Base-by-base conservation (phyloP, 2,329 filamentous ascomycete genomes). In the Massarina eburnea region DNA sequence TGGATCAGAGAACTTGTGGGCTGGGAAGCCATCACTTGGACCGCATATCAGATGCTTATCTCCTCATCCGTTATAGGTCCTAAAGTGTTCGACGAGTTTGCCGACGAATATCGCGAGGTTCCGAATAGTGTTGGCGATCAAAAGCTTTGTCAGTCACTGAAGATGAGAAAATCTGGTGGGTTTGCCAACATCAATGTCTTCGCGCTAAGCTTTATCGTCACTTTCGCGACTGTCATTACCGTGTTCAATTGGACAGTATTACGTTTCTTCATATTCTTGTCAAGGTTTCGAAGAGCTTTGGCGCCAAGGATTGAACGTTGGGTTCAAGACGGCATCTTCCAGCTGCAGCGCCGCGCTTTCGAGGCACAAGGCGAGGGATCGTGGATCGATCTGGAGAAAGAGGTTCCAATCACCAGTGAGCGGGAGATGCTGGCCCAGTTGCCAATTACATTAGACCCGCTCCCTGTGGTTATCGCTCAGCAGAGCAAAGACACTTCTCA, bases 271-370 rank as follows among this genome's bases (percentile, higher is more conserved):
- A 48, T 64, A 24, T 59, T 44, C 40, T 27, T 57, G 4, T 40
- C 22, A 4, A 40, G 29, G 8, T 60, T 57, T 17, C 42, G 59
- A 2, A 17, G 19, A 5, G 53, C 49, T 1, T 40, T 64, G 8
- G 51, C 51, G 1, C 59, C 58, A 1, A 49, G 54, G 14, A 53
- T 62, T 27, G 59, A 58, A 5, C 46, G 59, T 20, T 62, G 60
- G 60, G 53, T 61, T 14, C 57, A 62, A 43, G 59, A 64, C 26
- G 60, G 60, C 10, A 32, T 64, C 1, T 58, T 55, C 39, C 59
- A 64, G 18, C 44, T 62, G 1, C 60, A 64, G 32, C 50, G 57
- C 3, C 49, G 60, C n/a, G 60, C 56, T 1, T 58, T 58, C 41
- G 57, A 62, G 30, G 55, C 49, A 8, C 41, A 55, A 32, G 50